Base-by-base conservation (phyloP, 352 stramenopile genomes). In the Phytophthora sansomeana region DNA sequence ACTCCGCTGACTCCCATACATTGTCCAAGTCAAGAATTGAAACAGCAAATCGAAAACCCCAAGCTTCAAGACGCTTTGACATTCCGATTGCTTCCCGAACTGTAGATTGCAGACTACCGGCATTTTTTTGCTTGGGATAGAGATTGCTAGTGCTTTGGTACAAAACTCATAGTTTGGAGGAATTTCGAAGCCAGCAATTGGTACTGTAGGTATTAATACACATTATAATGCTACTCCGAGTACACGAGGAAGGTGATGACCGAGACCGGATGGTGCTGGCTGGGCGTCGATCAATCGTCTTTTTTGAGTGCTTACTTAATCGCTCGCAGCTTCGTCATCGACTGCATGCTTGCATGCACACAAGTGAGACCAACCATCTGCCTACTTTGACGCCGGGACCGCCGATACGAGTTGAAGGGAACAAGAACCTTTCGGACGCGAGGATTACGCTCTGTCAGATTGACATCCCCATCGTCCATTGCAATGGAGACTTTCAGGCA, bases 321-420 rank as follows among this genome's bases (percentile, higher is more conserved):
- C 65, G 30, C 6, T 10, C 6, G 3, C 1, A 43, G 32, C 28
- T n/a, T 64, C 65, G 65, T 74, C 59, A 74, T 74, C 65, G n/a
- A 8, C 52, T 29, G 58, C 46, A 66, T 74, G 65, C 64, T 59
- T 48, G 44, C 65, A 65, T 73, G 51, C 65, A 63, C 28, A 17
- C 17, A 33, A 19, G 36, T 19, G 24, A 49, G 6, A 36, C 46
- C 47, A 70, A 24, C 21, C 21, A 24, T 24, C 21, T 24, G 21
- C 21, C 57, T 42, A 30, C 11, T 26, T 58, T 56, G 35, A 59
- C 49, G 57, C n/a, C n/a, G n/a, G n/a, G n/a, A 73, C 64, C 51
- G 42, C 58, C 38, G 54, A 51, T 52, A 48, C 41, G 16, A 50
- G 21, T 47, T 58, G 36, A 50, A 33, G 43, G n/a, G 39, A 48